Evolutionary conservation across 805 yeast species (phyloP).

Genomic region (Candida ovalis): DNA sequence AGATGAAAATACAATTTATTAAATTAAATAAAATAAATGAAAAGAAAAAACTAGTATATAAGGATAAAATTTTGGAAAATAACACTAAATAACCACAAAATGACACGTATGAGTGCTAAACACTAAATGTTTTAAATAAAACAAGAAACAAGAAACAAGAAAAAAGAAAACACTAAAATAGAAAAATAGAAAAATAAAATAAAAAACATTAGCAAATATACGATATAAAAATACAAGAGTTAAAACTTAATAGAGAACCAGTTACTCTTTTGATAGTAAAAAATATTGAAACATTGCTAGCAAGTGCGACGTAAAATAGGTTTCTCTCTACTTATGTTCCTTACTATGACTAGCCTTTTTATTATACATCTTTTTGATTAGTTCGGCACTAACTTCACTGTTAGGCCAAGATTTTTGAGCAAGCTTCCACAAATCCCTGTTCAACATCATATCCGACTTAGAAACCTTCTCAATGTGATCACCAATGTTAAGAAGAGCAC

Average conservation of each 20-base stretch:
- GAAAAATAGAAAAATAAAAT: no score
- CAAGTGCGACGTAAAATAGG: not conserved
- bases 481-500: slow-evolving; percentile 29
- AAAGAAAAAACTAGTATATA: not conserved
- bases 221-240: no score
- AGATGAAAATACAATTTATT: not conserved
- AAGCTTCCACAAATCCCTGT: slow-evolving; percentile 28
- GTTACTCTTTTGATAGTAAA: not conserved
- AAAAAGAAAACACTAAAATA: not conserved
- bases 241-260: no score
- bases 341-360: slow-evolving; percentile 22
- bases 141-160: not conserved
- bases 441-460: slow-evolving; percentile 15
- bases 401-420: slow-evolving; percentile 34
- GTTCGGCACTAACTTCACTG: slow-evolving; percentile 27
- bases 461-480: slow-evolving; percentile 28
- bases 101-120: not conserved
- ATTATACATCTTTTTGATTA: slow-evolving; percentile 30
- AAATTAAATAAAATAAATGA: not conserved
- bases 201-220: no score
- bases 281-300: not conserved
- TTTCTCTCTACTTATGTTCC: not conserved
- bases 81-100: not conserved
- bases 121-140: not conserved
- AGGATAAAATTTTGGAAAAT: not conserved